A percentile compares a stretch with the other conserved stretches of the same genome.
These are phyloP conservation scores for Suhomyces emberorum DNA, from an alignment of 805 yeast species.

Conservation along the genomic window DNA sequence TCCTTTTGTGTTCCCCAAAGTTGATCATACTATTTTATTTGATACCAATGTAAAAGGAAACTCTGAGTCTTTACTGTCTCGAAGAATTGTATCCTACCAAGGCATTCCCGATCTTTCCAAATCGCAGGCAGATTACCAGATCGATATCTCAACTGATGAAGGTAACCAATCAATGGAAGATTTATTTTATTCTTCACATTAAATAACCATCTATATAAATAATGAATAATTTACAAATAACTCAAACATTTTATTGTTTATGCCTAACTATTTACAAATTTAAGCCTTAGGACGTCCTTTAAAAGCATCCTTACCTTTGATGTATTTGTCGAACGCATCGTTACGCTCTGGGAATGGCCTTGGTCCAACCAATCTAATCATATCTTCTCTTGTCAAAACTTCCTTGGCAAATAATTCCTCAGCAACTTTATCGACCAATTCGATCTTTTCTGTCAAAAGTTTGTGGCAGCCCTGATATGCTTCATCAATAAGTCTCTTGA, in stretches of 20 bases:
- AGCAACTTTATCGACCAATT: conserved; percentile 67
- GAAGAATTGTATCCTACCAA: neutral
- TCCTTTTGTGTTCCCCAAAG: neutral
- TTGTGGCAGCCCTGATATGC: conserved; percentile 59
- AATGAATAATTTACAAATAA: neutral
- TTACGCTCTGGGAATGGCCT: conserved; percentile 76
- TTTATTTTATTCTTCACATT: conserved; percentile 4
- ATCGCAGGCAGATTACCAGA: neutral
- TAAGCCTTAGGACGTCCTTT: conserved; percentile 28
- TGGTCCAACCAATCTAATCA: conserved; percentile 71
- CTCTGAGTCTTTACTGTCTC: neutral
- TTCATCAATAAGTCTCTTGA: conserved; percentile 61
- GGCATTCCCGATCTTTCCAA: neutral
- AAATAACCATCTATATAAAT: neutral
- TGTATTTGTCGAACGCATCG: conserved; percentile 87
- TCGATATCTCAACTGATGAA: neutral
- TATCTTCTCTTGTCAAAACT: conserved; percentile 77
- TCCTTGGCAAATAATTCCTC: conserved; percentile 69
- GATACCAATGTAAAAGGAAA: neutral
- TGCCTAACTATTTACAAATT: no score
- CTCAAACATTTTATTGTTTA: no score
- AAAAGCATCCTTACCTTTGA: conserved; percentile 49
- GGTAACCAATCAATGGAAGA: conserved; percentile 13
- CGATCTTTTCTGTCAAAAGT: conserved; percentile 55
- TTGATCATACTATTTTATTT: neutral